Base-by-base conservation (phyloP, 2,329 filamentous ascomycete genomes). In the Microcyclospora pomicola region DNA sequence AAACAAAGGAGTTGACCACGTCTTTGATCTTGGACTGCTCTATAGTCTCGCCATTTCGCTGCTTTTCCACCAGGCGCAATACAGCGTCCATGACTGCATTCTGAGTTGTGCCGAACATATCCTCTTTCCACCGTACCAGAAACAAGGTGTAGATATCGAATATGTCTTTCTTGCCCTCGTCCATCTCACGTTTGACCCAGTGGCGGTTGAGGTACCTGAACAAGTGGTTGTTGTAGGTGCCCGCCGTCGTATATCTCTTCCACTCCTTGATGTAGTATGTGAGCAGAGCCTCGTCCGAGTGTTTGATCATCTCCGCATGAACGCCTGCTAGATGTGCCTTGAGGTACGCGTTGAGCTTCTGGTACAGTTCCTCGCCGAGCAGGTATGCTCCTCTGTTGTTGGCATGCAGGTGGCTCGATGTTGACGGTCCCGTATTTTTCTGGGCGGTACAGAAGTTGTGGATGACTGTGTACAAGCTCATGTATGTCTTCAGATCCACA, bases 361-460 rank as follows among this genome's bases (percentile, higher is more conserved):
- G 82, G 66, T 98, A 98, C 7, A 98, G 74, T 48, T 98, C 91
- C 59, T 98, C 91, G 38, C 91, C 91, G 31, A 96, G 76, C 2
- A 98, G 73, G 58, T 98, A 88, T 12, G 91, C 91, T 61, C 86
- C 86, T 45, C 81, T 71, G 59, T 84, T 80, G 46, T 74, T 73
- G 27, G 64, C 66, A 30, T 67, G 67, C 28, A 69, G 62, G 47
- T 56, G 56, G 19, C 59, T 61, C 56, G 59, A 52, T 67, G 49
- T 52, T 62, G 58, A 47, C 55, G 62, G 62, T 48, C 75, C 73
- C 33, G 87, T 77, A 1, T 85, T 85, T 60, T 96, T 96, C 61
- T 96, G 91, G 15, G 91, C 94, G 40, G 91, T 98, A 62, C 91
- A 98, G 63, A 98, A 98, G 67, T 98, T 95, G 66, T 98, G 91